Evolutionary conservation across 2,329 filamentous ascomycete genomes (phyloP), one percentile per base, ranked within the genome.

Genomic region (Ophiostoma populinum): DNA sequence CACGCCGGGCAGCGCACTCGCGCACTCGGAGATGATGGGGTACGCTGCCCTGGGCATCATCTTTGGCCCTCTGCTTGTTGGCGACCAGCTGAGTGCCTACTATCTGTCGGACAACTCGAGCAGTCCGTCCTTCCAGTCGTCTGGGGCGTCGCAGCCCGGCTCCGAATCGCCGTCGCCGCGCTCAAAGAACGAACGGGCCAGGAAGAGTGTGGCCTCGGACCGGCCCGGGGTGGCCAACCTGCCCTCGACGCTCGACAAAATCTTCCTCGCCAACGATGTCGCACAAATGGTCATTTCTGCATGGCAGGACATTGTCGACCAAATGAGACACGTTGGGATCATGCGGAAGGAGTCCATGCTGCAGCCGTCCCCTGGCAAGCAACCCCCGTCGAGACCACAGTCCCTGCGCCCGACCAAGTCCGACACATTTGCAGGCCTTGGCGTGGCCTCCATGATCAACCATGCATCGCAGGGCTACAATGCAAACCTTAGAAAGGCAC

Each of bases 231-330:
- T 40, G 2, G 42, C 47, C 0, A 39, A 51, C 3, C 47, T 55
- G 13, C 40, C 40, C 5, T 37, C 34, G 5, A 49, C 52, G 1
- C 51, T 75, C 13, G 63, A 74, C 53, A 75, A 70, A 43, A 57
- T 74, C 16, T 57, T 62, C 29, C 52, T 73, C 36, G 70, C 70
- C 9, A 75, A 71, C 40, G 54, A 55, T 21, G 64, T 79, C 20
- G 57, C 70, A 0, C 70, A 76, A 48, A 77, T 79, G 71, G 54
- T 80, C 5, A 69, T 79, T 32, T 56, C 63, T 1, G 63, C 76
- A 42, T 80, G 75, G 75, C 58, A 67, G 39, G 70, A 75, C 32
- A 59, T 77, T 9, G 67, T 75, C 28, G 57, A 62, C 25, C 67
- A 79, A 38, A 63, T 78, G 57, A 65, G 56, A 38, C 60, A 55